Evolutionary conservation across 2,329 filamentous ascomycete species (phyloP).

Genomic region (Lomentospora prolificans): DNA sequence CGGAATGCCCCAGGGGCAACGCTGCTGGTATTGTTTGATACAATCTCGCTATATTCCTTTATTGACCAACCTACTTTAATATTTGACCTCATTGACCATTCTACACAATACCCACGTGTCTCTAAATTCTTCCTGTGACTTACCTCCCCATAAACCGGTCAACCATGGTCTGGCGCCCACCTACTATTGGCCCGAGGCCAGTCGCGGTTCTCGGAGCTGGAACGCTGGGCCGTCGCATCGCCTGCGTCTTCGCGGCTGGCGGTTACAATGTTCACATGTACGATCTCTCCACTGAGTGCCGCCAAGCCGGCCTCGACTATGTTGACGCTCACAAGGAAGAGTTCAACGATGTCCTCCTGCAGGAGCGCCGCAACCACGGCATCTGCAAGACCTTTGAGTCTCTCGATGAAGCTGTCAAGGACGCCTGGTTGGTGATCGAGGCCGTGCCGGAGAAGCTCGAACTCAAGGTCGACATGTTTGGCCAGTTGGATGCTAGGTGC

Average conservation of each 20-base stretch:
- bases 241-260: conserved; percentile 27
- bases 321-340: conserved; percentile 23
- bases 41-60: too few relatives aligned
- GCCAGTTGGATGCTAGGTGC: conserved; percentile 30
- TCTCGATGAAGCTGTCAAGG: conserved; percentile 27
- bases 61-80: too few relatives aligned
- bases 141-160: background rate
- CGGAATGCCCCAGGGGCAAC: too few relatives aligned
- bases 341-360: conserved; percentile 11
- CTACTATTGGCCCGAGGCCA: conserved; percentile 17
- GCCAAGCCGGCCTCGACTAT: conserved; percentile 27
- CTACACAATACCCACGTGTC: too few relatives aligned
- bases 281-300: conserved; percentile 28
- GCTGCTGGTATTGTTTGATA: too few relatives aligned
- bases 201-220: conserved; percentile 30
- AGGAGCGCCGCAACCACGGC: conserved; percentile 16
- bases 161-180: conserved; percentile 14
- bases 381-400: conserved; percentile 22
- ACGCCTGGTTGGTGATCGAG: conserved; percentile 45
- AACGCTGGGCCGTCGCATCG: conserved; percentile 32
- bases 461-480: conserved; percentile 38
- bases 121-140: too few relatives aligned
- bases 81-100: too few relatives aligned
- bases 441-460: conserved; percentile 39
- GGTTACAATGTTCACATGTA: conserved; percentile 32